Evolutionary conservation across 2,329 filamentous ascomycete species (phyloP).

Genomic region (Sporothrix mexicana): DNA sequence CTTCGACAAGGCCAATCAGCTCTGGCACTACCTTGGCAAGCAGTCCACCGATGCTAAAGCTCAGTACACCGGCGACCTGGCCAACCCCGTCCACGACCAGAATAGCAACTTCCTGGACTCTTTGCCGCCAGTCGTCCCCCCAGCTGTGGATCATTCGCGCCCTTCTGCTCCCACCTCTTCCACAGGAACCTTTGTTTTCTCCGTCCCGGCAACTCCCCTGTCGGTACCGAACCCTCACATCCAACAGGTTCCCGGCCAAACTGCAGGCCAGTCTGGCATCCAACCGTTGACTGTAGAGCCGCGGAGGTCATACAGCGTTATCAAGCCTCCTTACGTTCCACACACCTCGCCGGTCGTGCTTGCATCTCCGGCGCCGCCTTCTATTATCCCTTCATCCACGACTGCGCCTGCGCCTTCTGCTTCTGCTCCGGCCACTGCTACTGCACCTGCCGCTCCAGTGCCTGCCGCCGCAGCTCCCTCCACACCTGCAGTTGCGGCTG

Average conservation of each 20-base stretch:
- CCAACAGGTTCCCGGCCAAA: neutral
- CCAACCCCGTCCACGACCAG: constrained; percentile 64
- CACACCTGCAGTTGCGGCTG: neutral
- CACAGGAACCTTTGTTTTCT: constrained; percentile 3
- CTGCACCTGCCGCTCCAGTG: neutral
- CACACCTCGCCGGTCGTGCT: constrained; percentile 37
- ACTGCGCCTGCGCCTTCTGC: neutral
- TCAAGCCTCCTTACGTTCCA: constrained; percentile 40
- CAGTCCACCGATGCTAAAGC: constrained; percentile 88
- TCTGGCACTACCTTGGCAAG: constrained; percentile 89
- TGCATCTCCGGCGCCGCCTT: constrained; percentile 7
- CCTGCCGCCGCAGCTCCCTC: too few relatives aligned
- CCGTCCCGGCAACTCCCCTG: constrained; percentile 38
- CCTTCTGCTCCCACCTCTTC: constrained; percentile 31
- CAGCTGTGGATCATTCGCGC: neutral
- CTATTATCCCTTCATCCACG: constrained; percentile 27
- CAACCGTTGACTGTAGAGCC: constrained; percentile 33
- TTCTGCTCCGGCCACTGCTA: neutral
- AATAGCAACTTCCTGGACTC: constrained; percentile 76
- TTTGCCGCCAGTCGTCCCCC: constrained; percentile 40
- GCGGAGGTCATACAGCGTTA: constrained; percentile 39
- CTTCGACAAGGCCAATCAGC: constrained; percentile 71
- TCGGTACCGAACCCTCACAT: neutral
- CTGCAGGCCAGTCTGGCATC: constrained; percentile 28
- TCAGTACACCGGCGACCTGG: constrained; percentile 83